phyloP scores from a whole-genome alignment of 2,329 filamentous ascomycete genomes.

The Elsinoe ampelina region DNA sequence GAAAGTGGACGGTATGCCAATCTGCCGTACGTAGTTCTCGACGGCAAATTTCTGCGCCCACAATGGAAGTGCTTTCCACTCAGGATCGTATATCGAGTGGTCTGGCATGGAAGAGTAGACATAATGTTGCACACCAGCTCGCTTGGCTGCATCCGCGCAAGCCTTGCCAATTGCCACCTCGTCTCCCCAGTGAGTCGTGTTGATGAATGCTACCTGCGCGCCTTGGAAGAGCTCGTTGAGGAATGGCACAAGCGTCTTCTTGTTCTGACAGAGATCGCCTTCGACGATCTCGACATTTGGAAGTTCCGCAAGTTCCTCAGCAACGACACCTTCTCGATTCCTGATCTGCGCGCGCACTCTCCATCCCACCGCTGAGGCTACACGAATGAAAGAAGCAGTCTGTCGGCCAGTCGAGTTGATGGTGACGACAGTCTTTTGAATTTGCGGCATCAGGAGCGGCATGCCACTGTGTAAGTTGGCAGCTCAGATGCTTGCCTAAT shows the following conservation, averaged over 20 bases:
- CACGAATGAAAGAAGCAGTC: constrained; percentile 87
- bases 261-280: constrained; percentile 49
- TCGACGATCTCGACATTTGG: constrained; percentile 69
- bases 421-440: constrained; percentile 71
- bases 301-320: constrained; percentile 71
- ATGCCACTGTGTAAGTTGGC: constrained; percentile 12
- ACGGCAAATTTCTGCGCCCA: constrained; percentile 91
- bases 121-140: constrained; percentile 76
- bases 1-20: constrained; percentile 79
- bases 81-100: constrained; percentile 66
- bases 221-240: constrained; percentile 53
- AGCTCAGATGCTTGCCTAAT: constrained; percentile 2
- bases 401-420: constrained; percentile 95
- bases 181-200: constrained; percentile 94
- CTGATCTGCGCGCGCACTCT: constrained; percentile 85
- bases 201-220: constrained; percentile 87
- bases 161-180: constrained; percentile 83
- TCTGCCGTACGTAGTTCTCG: constrained; percentile 78
- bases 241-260: constrained; percentile 20
- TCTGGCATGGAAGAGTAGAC: constrained; percentile 98
- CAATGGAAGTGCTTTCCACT: constrained; percentile 75
- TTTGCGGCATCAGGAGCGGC: constrained; percentile 22
- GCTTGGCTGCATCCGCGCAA: constrained; percentile 80
- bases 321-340: constrained; percentile 77
- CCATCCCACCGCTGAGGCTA: constrained; percentile 88